Base-by-base conservation (phyloP, 73 alveolate species). In the Symbiodinium pilosum region DNA sequence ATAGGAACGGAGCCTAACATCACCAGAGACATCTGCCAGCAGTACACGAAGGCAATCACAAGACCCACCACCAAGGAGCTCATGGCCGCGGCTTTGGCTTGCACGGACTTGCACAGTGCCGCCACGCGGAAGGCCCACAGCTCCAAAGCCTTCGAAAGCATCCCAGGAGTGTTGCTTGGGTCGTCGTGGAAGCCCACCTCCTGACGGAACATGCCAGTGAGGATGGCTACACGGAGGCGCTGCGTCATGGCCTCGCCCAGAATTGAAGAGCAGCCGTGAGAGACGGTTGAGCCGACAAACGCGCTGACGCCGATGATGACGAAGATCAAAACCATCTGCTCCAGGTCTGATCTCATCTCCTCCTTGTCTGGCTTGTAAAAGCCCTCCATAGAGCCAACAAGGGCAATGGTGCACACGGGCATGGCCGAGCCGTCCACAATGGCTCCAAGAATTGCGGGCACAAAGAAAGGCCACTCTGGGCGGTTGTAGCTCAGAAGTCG, bases 11-110 rank as follows among this genome's bases (percentile, higher is more conserved):
- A 75, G 68, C 92, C 98, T 83, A 92, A 51, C 98, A 92, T 92
- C 85, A 77, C 92, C 92, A 92, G 84, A 18, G 98, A 43, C 98
- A 92, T 92, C 68, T 92, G 98, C 98, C 98, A 92, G 41, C 98
- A 64, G 56, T 59, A 84, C 47, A 41, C 43, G 71, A 84, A 43
- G 59, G 88, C 88, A 36, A 83, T 38, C 38, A 41, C 43, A 14
- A 83, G 34, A 18, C 88, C 88, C 21, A 83, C 52, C 28, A 83
- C 52, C 64, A 83, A 8, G 34, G 88, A 83, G 39, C 64, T 36
- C 84, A 47, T 51, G 39, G 93, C 83, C 3, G 40, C 84, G 28
- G 84, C 81, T 30, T 36, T n/a, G 43, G 43, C 84, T 21, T 71
- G 84, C 43, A 84, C 34, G 92, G 92, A 84, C 73, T 84, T 84